phyloP scores from a whole-genome alignment of 2,329 filamentous ascomycete species.

The Cercospora berteroae region DNA sequence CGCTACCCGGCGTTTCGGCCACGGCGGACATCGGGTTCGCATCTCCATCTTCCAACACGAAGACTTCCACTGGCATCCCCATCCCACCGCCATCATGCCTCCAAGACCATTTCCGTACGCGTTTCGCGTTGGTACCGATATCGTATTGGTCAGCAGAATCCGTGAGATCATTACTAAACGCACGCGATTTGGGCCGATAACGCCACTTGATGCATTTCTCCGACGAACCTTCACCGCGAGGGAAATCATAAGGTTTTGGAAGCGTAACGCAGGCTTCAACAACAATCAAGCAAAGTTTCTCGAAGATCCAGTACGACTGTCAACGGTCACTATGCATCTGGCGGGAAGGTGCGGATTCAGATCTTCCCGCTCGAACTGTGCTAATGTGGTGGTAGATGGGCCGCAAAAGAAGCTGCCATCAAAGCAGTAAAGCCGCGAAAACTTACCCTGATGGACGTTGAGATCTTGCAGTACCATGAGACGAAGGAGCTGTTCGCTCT shows the following conservation, averaged over 20 bases:
- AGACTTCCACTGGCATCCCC: background rate
- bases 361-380: background rate
- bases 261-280: conserved; percentile 6
- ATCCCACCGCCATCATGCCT: conserved; percentile 38
- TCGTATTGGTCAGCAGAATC: conserved; percentile 66
- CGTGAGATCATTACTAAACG: conserved; percentile 51
- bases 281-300: background rate
- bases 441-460: conserved; percentile 40
- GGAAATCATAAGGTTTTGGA: conserved; percentile 29
- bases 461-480: conserved; percentile 35
- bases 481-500: conserved; percentile 63
- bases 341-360: conserved; percentile 27
- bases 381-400: conserved; percentile 38
- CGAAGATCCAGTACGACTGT: background rate
- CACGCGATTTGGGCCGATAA: conserved; percentile 20
- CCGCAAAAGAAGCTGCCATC: conserved; percentile 52
- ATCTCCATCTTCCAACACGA: background rate
- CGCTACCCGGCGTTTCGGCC: background rate
- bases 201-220: conserved; percentile 22
- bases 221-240: conserved; percentile 28
- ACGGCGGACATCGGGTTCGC: background rate
- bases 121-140: conserved; percentile 72
- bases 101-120: conserved; percentile 61
- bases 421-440: conserved; percentile 41
- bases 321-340: conserved; percentile 12